A percentile compares a stretch with the other conserved stretches of the same genome.
Conservation (phyloP, 257 asterid species). For the Plantago elongata region DNA sequence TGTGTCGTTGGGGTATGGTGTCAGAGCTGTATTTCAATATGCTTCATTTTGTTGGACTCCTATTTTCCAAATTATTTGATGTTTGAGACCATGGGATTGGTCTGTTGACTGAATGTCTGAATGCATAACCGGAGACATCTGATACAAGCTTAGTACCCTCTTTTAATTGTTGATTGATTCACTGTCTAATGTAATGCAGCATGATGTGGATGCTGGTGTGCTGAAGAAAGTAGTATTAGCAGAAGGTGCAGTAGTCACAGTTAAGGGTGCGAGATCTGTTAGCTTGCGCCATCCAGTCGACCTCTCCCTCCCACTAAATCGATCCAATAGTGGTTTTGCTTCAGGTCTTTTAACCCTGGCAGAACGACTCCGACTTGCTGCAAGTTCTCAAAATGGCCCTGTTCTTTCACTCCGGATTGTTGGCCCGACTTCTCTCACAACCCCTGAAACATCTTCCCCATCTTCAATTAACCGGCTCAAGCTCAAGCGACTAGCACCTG, state of each 20-base stretch:
- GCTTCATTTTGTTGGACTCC: background rate
- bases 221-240: constrained; percentile 82
- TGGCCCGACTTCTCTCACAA: constrained; percentile 80
- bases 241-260: constrained; percentile 91
- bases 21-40: background rate
- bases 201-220: constrained; percentile 75
- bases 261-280: constrained; percentile 96
- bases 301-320: constrained; percentile 83
- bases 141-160: background rate
- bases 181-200: constrained; percentile 31
- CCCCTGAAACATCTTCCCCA: constrained; percentile 64
- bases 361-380: constrained; percentile 63
- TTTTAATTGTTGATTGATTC: constrained; percentile 8
- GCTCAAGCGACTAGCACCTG: constrained; percentile 95
- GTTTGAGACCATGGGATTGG: background rate
- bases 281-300: constrained; percentile 81
- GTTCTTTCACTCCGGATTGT: constrained; percentile 84
- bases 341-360: constrained; percentile 77
- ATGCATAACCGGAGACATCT: background rate
- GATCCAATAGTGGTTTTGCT: constrained; percentile 54
- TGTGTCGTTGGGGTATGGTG: too few relatives aligned
- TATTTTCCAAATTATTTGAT: background rate
- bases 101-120: background rate
- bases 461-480: constrained; percentile 60
- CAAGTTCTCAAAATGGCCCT: constrained; percentile 41